Base-by-base conservation (phyloP, 192 early-diverging fungal species). In the Rhizophagus prolifer region DNA sequence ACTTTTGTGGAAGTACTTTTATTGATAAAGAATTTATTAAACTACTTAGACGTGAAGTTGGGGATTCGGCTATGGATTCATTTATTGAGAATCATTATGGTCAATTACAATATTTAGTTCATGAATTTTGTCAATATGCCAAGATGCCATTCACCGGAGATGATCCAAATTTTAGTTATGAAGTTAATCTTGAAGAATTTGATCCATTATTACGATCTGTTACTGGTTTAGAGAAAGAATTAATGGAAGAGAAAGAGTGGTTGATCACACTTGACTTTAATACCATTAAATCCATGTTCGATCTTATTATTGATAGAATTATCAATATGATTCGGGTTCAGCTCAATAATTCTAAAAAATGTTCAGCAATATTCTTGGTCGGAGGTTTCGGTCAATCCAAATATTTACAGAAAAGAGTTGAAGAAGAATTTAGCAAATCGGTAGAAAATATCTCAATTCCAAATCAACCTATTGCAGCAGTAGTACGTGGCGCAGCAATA, bases 311-410 rank as follows among this genome's bases (percentile, higher is more conserved):
- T 34, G 31, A 34, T 34, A 34, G 31, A 34, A 34, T 34, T 34
- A 34, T 34, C 2, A 3, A 34, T 4, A 34, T 34, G 31, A 34
- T 34, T 34, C 31, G 31, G 31, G 4, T 1, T 34, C 31, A 34
- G 31, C 31, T 34, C 31, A 4, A 34, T 34, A 34, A 34, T 21
- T 9, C 8, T 9, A 69, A 79, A 31, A 71, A 74, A 9, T 76
- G 85, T 23, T 82, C 85, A 28, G 85, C 87, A n/a, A 82, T 88
- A 34, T 84, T 88, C 50, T 60, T 88, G 47, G 85, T 86, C 10
- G 87, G 87, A 77, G 87, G 87, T 0, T 88, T 88, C 75, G 83
- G 87, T 21, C 80, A 83, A 0, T 86, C 85, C 9, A 83, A 83
- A 10, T 88, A 88, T 70, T 64, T 88, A 14, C 82, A 82, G 47